Conservation (phyloP, 176 grass and related monocot genomes). For the Thinopyrum elongatum region DNA sequence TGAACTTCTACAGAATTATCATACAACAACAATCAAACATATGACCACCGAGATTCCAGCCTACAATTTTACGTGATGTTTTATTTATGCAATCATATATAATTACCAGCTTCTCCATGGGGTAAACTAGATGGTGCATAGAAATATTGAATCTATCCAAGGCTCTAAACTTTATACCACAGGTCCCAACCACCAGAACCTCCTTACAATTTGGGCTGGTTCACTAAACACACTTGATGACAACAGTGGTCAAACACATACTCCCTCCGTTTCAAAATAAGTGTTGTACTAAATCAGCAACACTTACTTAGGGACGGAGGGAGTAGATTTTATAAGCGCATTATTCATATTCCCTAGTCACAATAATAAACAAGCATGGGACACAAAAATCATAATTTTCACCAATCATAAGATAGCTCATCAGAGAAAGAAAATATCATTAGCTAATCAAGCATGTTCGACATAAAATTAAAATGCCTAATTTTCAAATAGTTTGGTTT, state of each 20-base stretch:
- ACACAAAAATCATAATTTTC: background rate
- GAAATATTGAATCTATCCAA: background rate
- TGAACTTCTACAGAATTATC: too few relatives aligned
- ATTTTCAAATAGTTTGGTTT: constrained; percentile 34
- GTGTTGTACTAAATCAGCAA: too few relatives aligned
- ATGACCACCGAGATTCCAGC: background rate
- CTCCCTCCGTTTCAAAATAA: too few relatives aligned
- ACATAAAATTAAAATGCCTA: constrained; percentile 33
- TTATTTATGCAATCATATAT: background rate
- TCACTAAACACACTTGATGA: background rate
- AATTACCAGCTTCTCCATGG: background rate
- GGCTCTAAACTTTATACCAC: background rate
- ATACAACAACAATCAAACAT: background rate
- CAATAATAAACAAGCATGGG: background rate
- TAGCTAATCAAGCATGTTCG: constrained; percentile 6
- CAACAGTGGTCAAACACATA: background rate
- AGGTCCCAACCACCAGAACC: background rate
- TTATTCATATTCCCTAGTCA: background rate
- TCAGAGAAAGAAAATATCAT: constrained; percentile 26
- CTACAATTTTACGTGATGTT: background rate
- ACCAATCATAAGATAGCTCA: constrained; percentile 25
- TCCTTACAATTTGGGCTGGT: background rate
- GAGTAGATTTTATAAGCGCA: too few relatives aligned
- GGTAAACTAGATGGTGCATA: background rate
- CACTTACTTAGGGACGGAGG: too few relatives aligned